Evolutionary conservation across 1,284 basidiomycete genomes (phyloP).

Genomic region (Marasmius oreades): DNA sequence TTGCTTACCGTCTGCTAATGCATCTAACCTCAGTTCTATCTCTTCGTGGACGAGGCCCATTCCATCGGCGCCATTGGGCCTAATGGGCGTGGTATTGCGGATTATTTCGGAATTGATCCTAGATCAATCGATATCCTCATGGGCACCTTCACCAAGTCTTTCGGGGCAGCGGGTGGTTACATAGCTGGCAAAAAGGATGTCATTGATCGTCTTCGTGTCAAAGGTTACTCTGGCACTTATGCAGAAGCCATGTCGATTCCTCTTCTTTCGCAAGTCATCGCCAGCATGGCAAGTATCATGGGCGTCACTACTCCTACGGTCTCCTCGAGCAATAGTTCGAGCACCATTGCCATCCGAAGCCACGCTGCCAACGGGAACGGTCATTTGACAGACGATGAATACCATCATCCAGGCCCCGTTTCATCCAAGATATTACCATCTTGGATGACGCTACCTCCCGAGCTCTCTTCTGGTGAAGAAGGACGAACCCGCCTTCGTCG

Average conservation of each 20-base stretch:
- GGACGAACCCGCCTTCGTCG: slow-evolving; percentile 81
- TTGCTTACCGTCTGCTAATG: not conserved
- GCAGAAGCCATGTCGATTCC: slow-evolving; percentile 91
- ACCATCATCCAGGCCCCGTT: slow-evolving; percentile 62
- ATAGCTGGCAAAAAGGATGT: slow-evolving; percentile 82
- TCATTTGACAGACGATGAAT: slow-evolving; percentile 30
- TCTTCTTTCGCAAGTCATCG: slow-evolving; percentile 87
- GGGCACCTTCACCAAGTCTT: slow-evolving; percentile 99
- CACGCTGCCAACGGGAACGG: slow-evolving; percentile 28
- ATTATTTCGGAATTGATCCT: slow-evolving; percentile 92
- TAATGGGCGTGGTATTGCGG: slow-evolving; percentile 89
- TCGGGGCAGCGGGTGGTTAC: slow-evolving; percentile 96
- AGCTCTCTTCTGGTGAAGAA: slow-evolving; percentile 78
- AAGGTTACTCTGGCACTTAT: slow-evolving; percentile 85
- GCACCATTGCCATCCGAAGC: slow-evolving; percentile 26
- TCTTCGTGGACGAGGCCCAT: slow-evolving; percentile 97
- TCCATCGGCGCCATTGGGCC: slow-evolving; percentile 96
- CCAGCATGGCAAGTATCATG: slow-evolving; percentile 97
- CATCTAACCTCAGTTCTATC: slow-evolving; percentile 71
- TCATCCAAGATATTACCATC: slow-evolving; percentile 56
- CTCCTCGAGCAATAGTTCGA: slow-evolving; percentile 21
- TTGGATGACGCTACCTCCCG: slow-evolving; percentile 71
- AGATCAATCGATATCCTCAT: slow-evolving; percentile 88
- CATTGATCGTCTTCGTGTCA: slow-evolving; percentile 79
- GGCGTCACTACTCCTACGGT: slow-evolving; percentile 61